Percentiles rank a stretch among this genome's conserved stretches.
phyloP scores from a whole-genome alignment of 1,284 basidiomycete species.

The Amanita bisporigera region DNA sequence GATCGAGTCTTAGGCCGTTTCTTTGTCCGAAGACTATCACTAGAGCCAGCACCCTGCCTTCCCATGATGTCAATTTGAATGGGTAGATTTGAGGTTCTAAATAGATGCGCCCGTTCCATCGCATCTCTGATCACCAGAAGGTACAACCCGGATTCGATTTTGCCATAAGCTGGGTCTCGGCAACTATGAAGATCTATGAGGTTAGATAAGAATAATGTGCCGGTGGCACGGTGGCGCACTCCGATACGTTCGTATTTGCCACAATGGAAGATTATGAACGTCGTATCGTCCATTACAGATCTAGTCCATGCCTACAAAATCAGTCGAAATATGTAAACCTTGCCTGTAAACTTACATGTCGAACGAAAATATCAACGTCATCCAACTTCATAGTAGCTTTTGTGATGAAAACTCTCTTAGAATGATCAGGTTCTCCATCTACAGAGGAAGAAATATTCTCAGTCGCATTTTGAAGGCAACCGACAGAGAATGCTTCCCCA shows the following conservation, averaged over 20 bases:
- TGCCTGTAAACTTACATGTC: background rate
- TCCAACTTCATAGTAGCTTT: background rate
- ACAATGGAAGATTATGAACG: slow-evolving; percentile 17
- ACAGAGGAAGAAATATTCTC: no score
- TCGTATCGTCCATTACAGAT: slow-evolving; percentile 13
- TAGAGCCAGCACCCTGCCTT: no score
- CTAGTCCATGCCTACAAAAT: slow-evolving; percentile 14
- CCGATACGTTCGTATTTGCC: slow-evolving; percentile 18
- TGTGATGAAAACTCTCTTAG: background rate
- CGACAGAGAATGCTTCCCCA: no score
- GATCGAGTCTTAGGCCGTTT: no score
- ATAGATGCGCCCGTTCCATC: background rate
- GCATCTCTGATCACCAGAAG: background rate
- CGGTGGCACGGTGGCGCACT: slow-evolving; percentile 16
- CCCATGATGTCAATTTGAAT: no score
- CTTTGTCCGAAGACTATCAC: no score
- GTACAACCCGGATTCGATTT: slow-evolving; percentile 10
- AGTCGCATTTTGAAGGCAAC: no score
- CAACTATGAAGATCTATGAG: slow-evolving; percentile 13
- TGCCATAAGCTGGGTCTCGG: slow-evolving; percentile 9
- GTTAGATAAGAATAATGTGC: slow-evolving; percentile 18
- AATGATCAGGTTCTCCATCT: no score
- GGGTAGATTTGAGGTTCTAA: background rate
- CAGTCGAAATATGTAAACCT: background rate
- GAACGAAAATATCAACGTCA: background rate